Percentiles rank a stretch among this genome's conserved stretches.
Evolutionary conservation across 2,329 filamentous ascomycete species (phyloP).

Genomic region (Rhexocercosporidium sp.): DNA sequence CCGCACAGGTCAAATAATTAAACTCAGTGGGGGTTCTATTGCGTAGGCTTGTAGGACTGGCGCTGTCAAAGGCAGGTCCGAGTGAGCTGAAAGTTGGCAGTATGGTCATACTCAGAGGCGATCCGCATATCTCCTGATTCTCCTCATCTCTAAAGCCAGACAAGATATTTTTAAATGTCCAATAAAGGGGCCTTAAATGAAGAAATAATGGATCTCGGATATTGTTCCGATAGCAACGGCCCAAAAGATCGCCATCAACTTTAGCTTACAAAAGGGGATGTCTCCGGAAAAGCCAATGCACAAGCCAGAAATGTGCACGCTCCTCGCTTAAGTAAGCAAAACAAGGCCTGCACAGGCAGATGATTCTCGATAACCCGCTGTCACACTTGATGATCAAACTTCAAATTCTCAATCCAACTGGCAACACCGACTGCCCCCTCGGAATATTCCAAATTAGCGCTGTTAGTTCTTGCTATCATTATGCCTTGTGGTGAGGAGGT

Average conservation of each 20-base stretch:
- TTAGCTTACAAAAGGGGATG: background rate
- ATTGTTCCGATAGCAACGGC: background rate
- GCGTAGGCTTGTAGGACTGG: constrained; percentile 11
- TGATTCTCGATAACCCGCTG: background rate
- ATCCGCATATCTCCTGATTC: too few species aligned
- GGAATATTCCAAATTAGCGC: background rate
- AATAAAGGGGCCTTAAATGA: background rate
- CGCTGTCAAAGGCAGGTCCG: background rate
- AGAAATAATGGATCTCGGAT: background rate
- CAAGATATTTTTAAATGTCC: background rate
- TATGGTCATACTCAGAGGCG: background rate
- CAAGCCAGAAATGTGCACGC: background rate
- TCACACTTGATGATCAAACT: background rate
- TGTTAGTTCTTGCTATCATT: background rate
- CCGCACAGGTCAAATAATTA: constrained; percentile 34
- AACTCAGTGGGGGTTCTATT: constrained; percentile 34
- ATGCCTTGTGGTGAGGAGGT: background rate
- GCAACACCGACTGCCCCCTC: background rate
- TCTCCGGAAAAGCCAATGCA: background rate
- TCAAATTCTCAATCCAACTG: background rate
- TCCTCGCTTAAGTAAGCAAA: constrained; percentile 2
- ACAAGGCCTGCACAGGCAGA: too few species aligned
- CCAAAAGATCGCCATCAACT: background rate
- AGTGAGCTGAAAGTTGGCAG: background rate
- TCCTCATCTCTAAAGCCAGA: too few species aligned